These are phyloP conservation scores for Fraxinus angustifolia DNA, from an alignment of 305 asterid genomes.

Conservation along the genomic window DNA sequence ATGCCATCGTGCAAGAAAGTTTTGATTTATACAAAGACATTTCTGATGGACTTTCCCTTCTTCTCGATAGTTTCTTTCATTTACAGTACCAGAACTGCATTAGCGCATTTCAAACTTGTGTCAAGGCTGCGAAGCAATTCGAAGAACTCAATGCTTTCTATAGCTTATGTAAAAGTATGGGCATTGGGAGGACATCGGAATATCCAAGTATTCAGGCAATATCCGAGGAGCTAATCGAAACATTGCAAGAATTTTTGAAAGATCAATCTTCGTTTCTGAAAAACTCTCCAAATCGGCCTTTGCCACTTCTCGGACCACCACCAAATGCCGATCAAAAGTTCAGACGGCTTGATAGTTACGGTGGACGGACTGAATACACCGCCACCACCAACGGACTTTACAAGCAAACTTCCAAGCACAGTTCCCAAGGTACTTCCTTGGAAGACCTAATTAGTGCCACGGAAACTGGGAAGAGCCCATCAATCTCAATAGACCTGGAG, in stretches of 20 bases:
- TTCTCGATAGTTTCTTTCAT: constrained; percentile 72
- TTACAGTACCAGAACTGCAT: constrained; percentile 65
- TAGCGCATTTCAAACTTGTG: constrained; percentile 58
- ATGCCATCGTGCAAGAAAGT: constrained; percentile 71
- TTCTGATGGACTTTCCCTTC: constrained; percentile 65
- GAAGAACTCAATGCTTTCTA: constrained; percentile 70
- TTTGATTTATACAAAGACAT: constrained; percentile 71
- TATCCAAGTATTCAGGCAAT: constrained; percentile 68
- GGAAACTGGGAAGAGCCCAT: constrained; percentile 40
- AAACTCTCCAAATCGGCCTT: constrained; percentile 23
- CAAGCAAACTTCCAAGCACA: constrained; percentile 34
- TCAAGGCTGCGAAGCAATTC: constrained; percentile 67
- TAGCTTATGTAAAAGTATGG: constrained; percentile 49
- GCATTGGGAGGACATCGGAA: constrained; percentile 63
- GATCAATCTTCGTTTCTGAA: constrained; percentile 69
- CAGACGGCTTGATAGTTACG: constrained; percentile 29
- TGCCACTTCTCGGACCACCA: constrained; percentile 25
- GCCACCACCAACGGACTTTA: constrained; percentile 37
- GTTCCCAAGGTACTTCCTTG: constrained; percentile 56
- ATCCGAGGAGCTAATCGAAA: constrained; percentile 68
- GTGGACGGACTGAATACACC: constrained; percentile 55
- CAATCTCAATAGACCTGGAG: constrained; percentile 78
- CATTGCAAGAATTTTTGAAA: constrained; percentile 69
- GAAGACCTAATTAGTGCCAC: constrained; percentile 78
- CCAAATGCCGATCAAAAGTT: constrained; percentile 6